phyloP scores from a whole-genome alignment of 1,139 yeast species.

The Yamadazyma aaseri region DNA sequence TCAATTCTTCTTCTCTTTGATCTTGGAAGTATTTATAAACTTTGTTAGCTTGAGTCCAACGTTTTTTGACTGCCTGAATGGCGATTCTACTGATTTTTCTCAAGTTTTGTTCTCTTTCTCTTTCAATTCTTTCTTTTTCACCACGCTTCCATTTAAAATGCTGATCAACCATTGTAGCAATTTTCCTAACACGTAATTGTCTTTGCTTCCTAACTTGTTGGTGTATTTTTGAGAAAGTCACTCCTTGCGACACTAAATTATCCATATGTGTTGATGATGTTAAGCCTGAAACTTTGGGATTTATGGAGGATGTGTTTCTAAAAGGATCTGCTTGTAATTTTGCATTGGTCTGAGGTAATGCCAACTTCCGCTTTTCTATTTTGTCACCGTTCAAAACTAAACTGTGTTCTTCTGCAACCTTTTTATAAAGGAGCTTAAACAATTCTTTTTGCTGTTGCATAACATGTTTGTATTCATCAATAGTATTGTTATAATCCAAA shows the following conservation, averaged over 20 bases:
- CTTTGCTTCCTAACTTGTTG: slow-evolving; percentile 67
- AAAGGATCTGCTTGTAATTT: slow-evolving; percentile 43
- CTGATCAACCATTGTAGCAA: slow-evolving; percentile 79
- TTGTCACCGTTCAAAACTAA: slow-evolving; percentile 44
- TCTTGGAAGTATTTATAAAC: slow-evolving; percentile 59
- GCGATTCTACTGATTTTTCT: slow-evolving; percentile 73
- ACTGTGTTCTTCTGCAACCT: slow-evolving; percentile 34
- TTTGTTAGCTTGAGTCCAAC: slow-evolving; percentile 90
- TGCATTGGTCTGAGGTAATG: slow-evolving; percentile 43
- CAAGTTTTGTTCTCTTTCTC: slow-evolving; percentile 68
- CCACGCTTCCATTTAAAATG: slow-evolving; percentile 86
- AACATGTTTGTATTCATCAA: slow-evolving; percentile 33
- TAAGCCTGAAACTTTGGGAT: slow-evolving; percentile 41
- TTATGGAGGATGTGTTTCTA: slow-evolving; percentile 37
- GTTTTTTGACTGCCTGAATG: slow-evolving; percentile 78
- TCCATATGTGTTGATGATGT: slow-evolving; percentile 62
- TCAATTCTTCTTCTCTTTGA: slow-evolving; percentile 65
- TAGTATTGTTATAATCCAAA: slow-evolving; percentile 32
- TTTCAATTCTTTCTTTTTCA: slow-evolving; percentile 78
- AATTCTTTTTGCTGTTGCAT: slow-evolving; percentile 32
- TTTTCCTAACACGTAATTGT: slow-evolving; percentile 64
- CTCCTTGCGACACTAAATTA: slow-evolving; percentile 73
- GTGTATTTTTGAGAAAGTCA: slow-evolving; percentile 68
- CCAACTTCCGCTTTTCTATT: slow-evolving; percentile 43
- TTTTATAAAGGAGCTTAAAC: slow-evolving; percentile 29